phyloP scores from a whole-genome alignment of 371 early-diverging fungal species.

The Parasitella parasitica region DNA sequence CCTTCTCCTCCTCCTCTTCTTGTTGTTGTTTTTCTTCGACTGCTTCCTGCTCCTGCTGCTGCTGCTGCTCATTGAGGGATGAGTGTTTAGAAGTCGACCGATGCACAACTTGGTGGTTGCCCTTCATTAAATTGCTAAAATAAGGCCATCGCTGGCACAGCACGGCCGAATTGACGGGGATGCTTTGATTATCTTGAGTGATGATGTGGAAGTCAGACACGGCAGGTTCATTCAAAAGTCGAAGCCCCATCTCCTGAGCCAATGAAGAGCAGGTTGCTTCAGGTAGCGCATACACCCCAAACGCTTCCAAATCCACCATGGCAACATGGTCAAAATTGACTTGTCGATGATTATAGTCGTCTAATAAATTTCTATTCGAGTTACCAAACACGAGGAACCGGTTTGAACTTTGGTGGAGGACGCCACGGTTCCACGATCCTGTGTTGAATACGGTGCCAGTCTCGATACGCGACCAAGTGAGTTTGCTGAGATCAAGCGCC shows the following conservation, averaged over 20 bases:
- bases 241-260: conserved; percentile 61
- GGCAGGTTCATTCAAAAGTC: conserved; percentile 58
- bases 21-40: background rate
- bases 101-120: background rate
- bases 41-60: background rate
- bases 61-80: background rate
- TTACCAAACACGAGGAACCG: conserved; percentile 76
- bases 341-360: conserved; percentile 79
- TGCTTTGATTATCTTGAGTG: conserved; percentile 55
- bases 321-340: conserved; percentile 68
- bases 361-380: conserved; percentile 61
- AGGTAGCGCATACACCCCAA: conserved; percentile 59
- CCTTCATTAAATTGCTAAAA: conserved; percentile 51
- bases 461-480: conserved; percentile 70
- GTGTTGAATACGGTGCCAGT: conserved; percentile 65
- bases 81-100: background rate
- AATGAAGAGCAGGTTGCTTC: conserved; percentile 44
- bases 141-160: conserved; percentile 69
- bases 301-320: conserved; percentile 66
- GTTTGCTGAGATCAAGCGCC: conserved; percentile 64
- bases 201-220: conserved; percentile 61
- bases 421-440: conserved; percentile 82
- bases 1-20: background rate
- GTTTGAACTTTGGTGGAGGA: conserved; percentile 63
- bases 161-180: conserved; percentile 67